phyloP scores from a whole-genome alignment of 2,329 filamentous ascomycete genomes.

The Teratosphaeria destructans region DNA sequence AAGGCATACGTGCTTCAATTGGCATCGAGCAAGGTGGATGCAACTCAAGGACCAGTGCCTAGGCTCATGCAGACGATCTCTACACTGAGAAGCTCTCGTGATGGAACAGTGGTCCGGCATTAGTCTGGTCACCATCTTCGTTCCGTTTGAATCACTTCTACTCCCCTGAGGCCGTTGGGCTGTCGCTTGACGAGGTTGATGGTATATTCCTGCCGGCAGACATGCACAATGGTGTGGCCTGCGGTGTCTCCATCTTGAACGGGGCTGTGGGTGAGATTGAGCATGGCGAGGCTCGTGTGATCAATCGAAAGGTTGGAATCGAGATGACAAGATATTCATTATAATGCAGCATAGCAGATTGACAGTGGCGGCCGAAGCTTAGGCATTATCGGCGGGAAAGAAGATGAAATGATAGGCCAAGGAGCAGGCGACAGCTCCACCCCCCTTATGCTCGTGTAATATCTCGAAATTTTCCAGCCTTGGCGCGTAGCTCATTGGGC shows the following conservation, averaged over 20 bases:
- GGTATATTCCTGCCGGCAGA: constrained; percentile 42
- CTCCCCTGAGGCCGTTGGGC: constrained; percentile 49
- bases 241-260: neutral
- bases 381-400: neutral
- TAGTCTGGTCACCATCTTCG: constrained; percentile 16
- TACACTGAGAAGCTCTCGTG: constrained; percentile 15
- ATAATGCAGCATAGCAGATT: too few species aligned
- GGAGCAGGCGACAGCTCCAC: neutral
- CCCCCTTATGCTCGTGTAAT: neutral
- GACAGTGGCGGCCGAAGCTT: neutral
- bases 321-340: too few species aligned
- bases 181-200: constrained; percentile 56
- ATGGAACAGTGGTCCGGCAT: constrained; percentile 30
- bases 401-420: neutral
- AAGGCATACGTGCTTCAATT: constrained; percentile 24
- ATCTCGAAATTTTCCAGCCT: neutral
- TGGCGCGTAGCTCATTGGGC: neutral
- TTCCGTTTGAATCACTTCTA: constrained; percentile 38
- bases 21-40: constrained; percentile 18
- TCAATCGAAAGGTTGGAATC: neutral
- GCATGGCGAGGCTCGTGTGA: neutral
- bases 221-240: neutral
- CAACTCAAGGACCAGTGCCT: neutral
- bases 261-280: neutral
- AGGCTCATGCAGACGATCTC: neutral